A percentile compares a stretch with the other conserved stretches of the same genome.
phyloP scores from a whole-genome alignment of 106 monocot genomes.

The Gastrodia elata region DNA sequence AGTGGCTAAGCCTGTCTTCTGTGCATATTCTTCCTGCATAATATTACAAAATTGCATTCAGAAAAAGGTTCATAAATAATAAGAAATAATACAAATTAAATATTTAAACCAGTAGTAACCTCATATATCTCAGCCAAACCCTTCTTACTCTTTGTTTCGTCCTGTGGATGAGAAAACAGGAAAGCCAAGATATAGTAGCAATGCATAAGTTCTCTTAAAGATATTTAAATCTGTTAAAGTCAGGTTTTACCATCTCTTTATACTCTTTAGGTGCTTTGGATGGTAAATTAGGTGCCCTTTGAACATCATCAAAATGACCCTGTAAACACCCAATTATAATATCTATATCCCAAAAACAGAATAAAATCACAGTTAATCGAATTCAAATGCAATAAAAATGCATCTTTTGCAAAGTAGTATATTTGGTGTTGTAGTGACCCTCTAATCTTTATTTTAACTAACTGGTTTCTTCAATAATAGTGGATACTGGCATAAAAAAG shows the following conservation, averaged over 20 bases:
- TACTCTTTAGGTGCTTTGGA: constrained; percentile 58
- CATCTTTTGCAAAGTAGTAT: neutral
- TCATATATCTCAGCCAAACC: constrained; percentile 94
- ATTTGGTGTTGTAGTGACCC: neutral
- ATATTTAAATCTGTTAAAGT: neutral
- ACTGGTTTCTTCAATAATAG: neutral
- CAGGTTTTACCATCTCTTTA: constrained; percentile 57
- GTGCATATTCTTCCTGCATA: constrained; percentile 87
- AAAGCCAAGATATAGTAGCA: neutral
- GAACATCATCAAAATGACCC: constrained; percentile 88
- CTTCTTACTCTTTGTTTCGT: constrained; percentile 92
- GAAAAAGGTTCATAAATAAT: neutral
- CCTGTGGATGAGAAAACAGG: constrained; percentile 33
- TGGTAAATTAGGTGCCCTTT: constrained; percentile 50
- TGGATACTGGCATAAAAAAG: neutral
- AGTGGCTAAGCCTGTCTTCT: constrained; percentile 49
- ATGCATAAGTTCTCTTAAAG: neutral
- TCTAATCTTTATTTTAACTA: neutral
- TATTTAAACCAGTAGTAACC: constrained; percentile 20
- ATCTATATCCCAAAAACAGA: neutral
- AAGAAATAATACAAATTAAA: neutral
- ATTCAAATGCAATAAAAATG: neutral
- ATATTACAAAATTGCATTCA: constrained; percentile 3
- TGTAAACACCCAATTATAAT: constrained; percentile 11
- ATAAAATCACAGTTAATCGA: neutral